Base-by-base conservation (phyloP, 2,329 filamentous ascomycete genomes). In the Pseudopyrenochaeta lycopersici region DNA sequence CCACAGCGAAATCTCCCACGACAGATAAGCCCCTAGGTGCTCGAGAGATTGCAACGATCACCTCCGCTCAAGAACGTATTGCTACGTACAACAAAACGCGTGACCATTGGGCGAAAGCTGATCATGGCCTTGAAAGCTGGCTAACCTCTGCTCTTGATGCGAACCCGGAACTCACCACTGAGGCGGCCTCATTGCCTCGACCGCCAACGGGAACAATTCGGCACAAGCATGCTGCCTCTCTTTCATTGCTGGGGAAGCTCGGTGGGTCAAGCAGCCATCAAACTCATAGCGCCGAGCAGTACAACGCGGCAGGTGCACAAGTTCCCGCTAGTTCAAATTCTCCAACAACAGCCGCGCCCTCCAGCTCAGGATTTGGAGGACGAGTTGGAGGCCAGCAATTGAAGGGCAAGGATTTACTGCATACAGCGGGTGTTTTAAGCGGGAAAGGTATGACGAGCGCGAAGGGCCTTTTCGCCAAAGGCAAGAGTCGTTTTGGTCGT, bases 391-490 rank as follows among this genome's bases (percentile, higher is more conserved):
- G 69, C 52, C 49, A 70, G 73, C 90, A 91, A 64, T 85, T 88
- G 33, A 94, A 93, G 80, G 88, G 93, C 73, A 97, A 97, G 79
- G 92, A 96, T 67, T 80, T 97, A 23, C 83, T 97, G 71, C 90
- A 95, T 62, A 89, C 89, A 18, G 93, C 93, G 49, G 92, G 91
- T 47, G 79, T 86, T 15, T 79, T 89, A 53, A 85, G 88, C 55
- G 87, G 87, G 20, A 89, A 88, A 68, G 87, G 86, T 29, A 84
- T 85, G 59, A 92, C 91, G 72, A 91, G 92, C 53, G 92, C 93
- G 43, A 97, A 97, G 80, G 94, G 93, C 46, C 77, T 97, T 60
- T 88, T 97, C 75, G 92, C 90, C 62, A 96, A 96, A 79, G 91
- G 93, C 64, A 94, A 90, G 79, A 94, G 85, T 78, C 94, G 91